Percentiles rank a stretch among this genome's conserved stretches.
phyloP scores from a whole-genome alignment of 306 rosid genomes.

The Vigna hirtella region DNA sequence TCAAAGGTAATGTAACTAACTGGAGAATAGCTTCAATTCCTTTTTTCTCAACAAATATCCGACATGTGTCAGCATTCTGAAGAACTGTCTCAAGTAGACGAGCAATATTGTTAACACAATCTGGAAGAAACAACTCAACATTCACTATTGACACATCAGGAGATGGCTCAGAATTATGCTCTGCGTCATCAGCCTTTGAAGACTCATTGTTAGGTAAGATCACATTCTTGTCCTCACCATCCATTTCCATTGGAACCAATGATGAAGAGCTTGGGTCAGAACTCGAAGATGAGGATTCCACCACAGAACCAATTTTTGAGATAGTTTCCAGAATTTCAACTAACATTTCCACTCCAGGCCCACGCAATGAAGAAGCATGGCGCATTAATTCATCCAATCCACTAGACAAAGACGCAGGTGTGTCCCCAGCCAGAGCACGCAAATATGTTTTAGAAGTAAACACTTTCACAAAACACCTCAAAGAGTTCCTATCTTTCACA shows the following conservation, averaged over 20 bases:
- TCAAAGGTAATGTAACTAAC: slow-evolving; percentile 81
- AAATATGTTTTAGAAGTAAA: slow-evolving; percentile 85
- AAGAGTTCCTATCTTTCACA: slow-evolving; percentile 83
- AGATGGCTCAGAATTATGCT: slow-evolving; percentile 66
- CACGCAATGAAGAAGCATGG: slow-evolving; percentile 89
- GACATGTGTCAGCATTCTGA: slow-evolving; percentile 96
- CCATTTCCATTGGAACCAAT: slow-evolving; percentile 95
- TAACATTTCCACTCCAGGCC: slow-evolving; percentile 94
- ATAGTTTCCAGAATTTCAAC: slow-evolving; percentile 79
- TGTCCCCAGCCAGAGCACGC: slow-evolving; percentile 85
- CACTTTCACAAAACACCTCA: slow-evolving; percentile 93
- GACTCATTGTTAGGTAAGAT: slow-evolving; percentile 65
- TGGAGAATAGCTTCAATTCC: slow-evolving; percentile 94
- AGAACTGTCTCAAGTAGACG: slow-evolving; percentile 95
- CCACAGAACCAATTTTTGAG: slow-evolving; percentile 78
- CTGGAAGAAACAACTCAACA: slow-evolving; percentile 80
- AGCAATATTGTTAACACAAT: slow-evolving; percentile 85
- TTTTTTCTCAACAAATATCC: slow-evolving; percentile 92
- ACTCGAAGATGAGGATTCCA: slow-evolving; percentile 55
- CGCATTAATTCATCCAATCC: slow-evolving; percentile 98
- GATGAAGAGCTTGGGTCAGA: slow-evolving; percentile 72
- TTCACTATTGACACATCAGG: slow-evolving; percentile 61
- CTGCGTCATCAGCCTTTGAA: slow-evolving; percentile 64
- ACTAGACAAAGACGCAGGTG: slow-evolving; percentile 84
- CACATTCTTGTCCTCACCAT: slow-evolving; percentile 70